phyloP scores from a whole-genome alignment of 768 basidiomycete genomes.

The Podaxis rugospora region DNA sequence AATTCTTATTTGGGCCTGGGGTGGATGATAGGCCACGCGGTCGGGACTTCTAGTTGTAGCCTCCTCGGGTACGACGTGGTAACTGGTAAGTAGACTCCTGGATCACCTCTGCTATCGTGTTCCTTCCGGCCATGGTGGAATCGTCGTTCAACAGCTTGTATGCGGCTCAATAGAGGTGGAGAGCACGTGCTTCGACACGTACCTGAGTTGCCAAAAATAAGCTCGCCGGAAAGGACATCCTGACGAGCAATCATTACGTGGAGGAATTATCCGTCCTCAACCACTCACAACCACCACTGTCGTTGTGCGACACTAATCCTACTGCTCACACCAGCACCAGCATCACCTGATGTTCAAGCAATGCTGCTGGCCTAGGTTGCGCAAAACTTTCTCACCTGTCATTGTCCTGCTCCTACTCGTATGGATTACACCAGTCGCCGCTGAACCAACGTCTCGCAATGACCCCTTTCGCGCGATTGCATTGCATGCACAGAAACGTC shows the following conservation, averaged over 20 bases:
- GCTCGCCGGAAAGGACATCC: not conserved
- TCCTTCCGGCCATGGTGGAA: too few species aligned
- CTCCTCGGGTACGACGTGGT: too few species aligned
- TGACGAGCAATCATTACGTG: conserved; percentile 3
- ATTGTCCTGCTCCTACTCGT: conserved; percentile 7
- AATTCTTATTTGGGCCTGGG: too few species aligned
- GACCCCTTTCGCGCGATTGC: conserved; percentile 62
- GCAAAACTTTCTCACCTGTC: conserved; percentile 3
- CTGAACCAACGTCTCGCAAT: conserved; percentile 35
- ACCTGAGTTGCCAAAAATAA: conserved; percentile 4
- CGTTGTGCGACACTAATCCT: not conserved
- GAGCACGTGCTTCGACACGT: not conserved
- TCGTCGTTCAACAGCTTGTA: not conserved
- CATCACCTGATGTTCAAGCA: not conserved
- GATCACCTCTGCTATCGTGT: too few species aligned
- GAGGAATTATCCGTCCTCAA: not conserved
- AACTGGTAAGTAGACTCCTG: too few species aligned
- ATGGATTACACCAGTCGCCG: conserved; percentile 26
- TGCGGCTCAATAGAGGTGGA: not conserved
- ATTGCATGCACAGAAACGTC: conserved; percentile 39
- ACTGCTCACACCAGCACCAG: not conserved
- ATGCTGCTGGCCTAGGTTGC: conserved; percentile 3
- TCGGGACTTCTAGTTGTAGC: too few species aligned
- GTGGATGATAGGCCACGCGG: too few species aligned
- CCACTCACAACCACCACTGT: not conserved